phyloP scores from a whole-genome alignment of 768 basidiomycete species.

The Paxillus involutus region DNA sequence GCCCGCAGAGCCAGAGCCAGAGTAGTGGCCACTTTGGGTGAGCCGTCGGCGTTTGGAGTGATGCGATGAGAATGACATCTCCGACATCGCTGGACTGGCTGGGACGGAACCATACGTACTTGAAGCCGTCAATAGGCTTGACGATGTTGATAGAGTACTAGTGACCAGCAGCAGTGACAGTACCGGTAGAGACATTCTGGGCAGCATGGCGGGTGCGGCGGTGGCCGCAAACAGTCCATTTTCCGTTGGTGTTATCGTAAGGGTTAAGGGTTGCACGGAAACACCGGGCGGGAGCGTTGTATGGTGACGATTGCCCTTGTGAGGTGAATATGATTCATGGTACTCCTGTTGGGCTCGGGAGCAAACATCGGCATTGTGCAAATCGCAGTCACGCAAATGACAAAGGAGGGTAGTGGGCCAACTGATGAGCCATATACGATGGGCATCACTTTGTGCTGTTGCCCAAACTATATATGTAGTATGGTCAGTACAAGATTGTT shows the following conservation, averaged over 20 bases:
- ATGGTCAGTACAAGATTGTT: not conserved
- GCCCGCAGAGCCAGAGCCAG: not conserved
- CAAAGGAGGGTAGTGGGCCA: constrained; percentile 1
- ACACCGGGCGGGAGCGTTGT: not conserved
- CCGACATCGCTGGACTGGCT: constrained; percentile 1
- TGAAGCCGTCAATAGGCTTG: not conserved
- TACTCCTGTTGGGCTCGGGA: not conserved
- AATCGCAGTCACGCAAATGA: constrained; percentile 7
- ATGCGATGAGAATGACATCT: not conserved
- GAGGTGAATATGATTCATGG: not conserved
- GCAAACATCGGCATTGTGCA: not conserved
- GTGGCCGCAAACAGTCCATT: not conserved
- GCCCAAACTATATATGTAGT: constrained; percentile 7
- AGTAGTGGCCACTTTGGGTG: not conserved
- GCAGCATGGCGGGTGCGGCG: not conserved
- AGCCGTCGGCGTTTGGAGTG: not conserved
- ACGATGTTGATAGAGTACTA: not conserved
- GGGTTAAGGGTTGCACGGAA: not conserved
- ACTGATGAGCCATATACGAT: constrained; percentile 7
- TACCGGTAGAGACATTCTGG: not conserved
- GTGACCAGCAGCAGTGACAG: not conserved
- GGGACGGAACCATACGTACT: not conserved
- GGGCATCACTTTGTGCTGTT: constrained; percentile 1
- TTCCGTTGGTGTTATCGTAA: not conserved
- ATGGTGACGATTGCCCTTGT: not conserved